Evolutionary conservation across 179 eudicot species (phyloP), one percentile per base, ranked within the genome.

Genomic region (Corrigiola litoralis): DNA sequence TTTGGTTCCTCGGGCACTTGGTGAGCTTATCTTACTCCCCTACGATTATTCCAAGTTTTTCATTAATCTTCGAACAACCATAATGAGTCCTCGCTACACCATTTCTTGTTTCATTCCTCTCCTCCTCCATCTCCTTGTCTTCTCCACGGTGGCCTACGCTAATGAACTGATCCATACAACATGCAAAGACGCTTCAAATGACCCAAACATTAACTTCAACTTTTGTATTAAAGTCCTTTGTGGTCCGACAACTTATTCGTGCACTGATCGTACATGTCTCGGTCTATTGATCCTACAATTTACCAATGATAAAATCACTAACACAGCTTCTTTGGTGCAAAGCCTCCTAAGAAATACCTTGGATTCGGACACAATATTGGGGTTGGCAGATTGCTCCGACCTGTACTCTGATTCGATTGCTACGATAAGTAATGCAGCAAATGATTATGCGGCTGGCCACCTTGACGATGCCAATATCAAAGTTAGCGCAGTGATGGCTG

Each of bases 231-330:
- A 58, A 14, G 71, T 75, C 56, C 31, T 77, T n/a, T n/a, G n/a
- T n/a, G n/a, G n/a, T 2, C 37, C 41, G 17, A 23, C 72, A 0
- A 27, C 78, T 25, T 78, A 72, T 1, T 57, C 81, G 2, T 61
- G 72, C 32, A 72, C 81, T 23, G 67, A 49, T 28, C 69, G 65
- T 1, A 55, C 61, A 1, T 50, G 69, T 24, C 29, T 77, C 34
- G 81, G 81, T 21, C 13, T 69, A 33, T n/a, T n/a, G n/a, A 70
- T 77, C 40, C 60, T n/a, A n/a, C 78, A 16, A 61, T 77, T 48
- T 66, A 66, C 40, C 53, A n/a, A n/a, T 77, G 8, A 37, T 65
- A 3, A 61, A 52, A 42, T 69, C 53, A 5, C 4, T n/a, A n/a
- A 34, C 23, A 77, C 81, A 3, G 49, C 61, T 1, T 60, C 23